Evolutionary conservation across 2,329 filamentous ascomycete species (phyloP), one percentile per base, ranked within the genome.

Genomic region (Coniochaeta sp.): DNA sequence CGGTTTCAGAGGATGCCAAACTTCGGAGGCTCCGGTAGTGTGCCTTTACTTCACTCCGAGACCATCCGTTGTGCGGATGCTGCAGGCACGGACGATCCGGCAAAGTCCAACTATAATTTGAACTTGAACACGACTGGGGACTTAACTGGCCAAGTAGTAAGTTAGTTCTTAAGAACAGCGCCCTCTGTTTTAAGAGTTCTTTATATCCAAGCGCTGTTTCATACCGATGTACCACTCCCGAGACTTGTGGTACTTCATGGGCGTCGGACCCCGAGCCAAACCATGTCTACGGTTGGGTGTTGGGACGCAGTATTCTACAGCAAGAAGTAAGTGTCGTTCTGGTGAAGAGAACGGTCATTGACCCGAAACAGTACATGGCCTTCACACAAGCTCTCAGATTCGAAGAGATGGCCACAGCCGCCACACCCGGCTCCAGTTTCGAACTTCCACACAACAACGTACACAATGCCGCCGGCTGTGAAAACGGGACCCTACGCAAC

Each of bases 371-470:
- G 73, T 76, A 75, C 52, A 67, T 66, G 33, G 67, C 71, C 10
- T 71, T 77, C 48, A 63, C 66, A 3, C 65, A 67, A 20, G 62
- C 67, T 1, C 60, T 54, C 1, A 66, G 58, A 32, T 76, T 67
- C 32, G 65, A 70, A 33, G 54, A 63, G 22, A 76, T 76, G 67
- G 64, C 69, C 16, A 71, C 70, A 9, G 67, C 63, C 49, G 60
- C 63, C 14, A 65, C 59, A 27, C 52, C 55, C 3, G 69, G 71
- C 4, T 55, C 65, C 22, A 75, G 70, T 52, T 67, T 77, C 38
- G 74, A 78, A 56, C 63, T 59, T 20, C 66, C 73, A 22, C 74
- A 77, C 57, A 71, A 73, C 32, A 55, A 57, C n/a, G 60, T 77
- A 3, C 73, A 77, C 58, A 63, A 67, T 45, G 59, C 56, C 12